Conservation (phyloP, 2,329 filamentous ascomycete genomes). For the Colletotrichum sidae region DNA sequence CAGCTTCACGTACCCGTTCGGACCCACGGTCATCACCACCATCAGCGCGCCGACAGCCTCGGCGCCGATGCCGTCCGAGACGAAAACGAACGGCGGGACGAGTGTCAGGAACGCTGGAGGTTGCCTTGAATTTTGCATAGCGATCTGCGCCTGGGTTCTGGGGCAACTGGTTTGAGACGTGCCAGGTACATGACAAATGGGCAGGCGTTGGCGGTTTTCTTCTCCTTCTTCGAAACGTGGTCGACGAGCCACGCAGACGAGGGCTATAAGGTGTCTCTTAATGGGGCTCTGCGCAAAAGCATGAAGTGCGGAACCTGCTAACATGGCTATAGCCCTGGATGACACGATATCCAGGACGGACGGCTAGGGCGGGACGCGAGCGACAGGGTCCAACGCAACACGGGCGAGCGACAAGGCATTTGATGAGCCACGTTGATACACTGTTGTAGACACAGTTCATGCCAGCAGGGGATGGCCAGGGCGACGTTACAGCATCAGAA, state of each 20-base stretch:
- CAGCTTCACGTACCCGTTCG: slow-evolving; percentile 59
- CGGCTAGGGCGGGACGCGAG: slow-evolving; percentile 1
- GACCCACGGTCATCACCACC: slow-evolving; percentile 54
- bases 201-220: slow-evolving; percentile 11
- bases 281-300: slow-evolving; percentile 24
- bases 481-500: neutral
- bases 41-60: slow-evolving; percentile 48
- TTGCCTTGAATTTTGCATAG: slow-evolving; percentile 49
- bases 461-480: slow-evolving; percentile 1
- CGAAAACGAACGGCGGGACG: slow-evolving; percentile 20
- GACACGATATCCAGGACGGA: slow-evolving; percentile 33
- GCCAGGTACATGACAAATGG: slow-evolving; percentile 21
- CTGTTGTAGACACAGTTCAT: slow-evolving; percentile 1
- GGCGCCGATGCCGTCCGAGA: slow-evolving; percentile 28
- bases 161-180: slow-evolving; percentile 24
- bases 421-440: slow-evolving; percentile 17
- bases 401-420: neutral
- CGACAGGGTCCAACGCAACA: slow-evolving; percentile 3
- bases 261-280: neutral
- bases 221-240: slow-evolving; percentile 1
- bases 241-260: neutral
- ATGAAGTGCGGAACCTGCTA: slow-evolving; percentile 10
- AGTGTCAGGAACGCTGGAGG: slow-evolving; percentile 31
- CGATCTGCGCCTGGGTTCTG: slow-evolving; percentile 53
- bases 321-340: slow-evolving; percentile 16